phyloP scores from a whole-genome alignment of 2,329 filamentous ascomycete genomes.

The Pyrenophora tritici-repentis region DNA sequence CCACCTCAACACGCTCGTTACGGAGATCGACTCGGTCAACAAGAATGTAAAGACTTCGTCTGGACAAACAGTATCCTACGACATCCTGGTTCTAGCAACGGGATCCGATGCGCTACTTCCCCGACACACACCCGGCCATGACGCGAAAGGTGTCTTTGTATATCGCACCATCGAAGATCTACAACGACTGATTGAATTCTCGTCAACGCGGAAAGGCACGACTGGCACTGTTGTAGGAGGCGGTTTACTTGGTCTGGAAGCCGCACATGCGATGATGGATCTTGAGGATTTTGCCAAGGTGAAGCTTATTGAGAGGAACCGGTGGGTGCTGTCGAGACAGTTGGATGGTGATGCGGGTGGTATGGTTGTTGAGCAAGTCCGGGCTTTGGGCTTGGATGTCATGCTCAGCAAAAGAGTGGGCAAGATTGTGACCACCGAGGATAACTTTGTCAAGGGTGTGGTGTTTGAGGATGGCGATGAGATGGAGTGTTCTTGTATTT shows the following conservation, averaged over 20 bases:
- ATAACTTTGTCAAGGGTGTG: conserved; percentile 73
- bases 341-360: conserved; percentile 79
- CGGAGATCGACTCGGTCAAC: conserved; percentile 64
- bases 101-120: conserved; percentile 83
- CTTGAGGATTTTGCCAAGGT: conserved; percentile 74
- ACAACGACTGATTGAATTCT: conserved; percentile 74
- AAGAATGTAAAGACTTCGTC: conserved; percentile 73
- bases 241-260: conserved; percentile 82
- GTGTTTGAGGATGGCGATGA: conserved; percentile 79
- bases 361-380: conserved; percentile 82
- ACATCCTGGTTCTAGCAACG: conserved; percentile 81
- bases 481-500: conserved; percentile 79
- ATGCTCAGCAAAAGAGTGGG: conserved; percentile 76
- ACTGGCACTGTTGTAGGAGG: conserved; percentile 81
- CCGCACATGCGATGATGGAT: conserved; percentile 90
- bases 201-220: conserved; percentile 67
- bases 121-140: conserved; percentile 72
- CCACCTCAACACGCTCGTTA: conserved; percentile 75
- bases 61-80: conserved; percentile 73
- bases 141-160: conserved; percentile 84
- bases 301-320: conserved; percentile 78
- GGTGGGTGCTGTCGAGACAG: conserved; percentile 82
- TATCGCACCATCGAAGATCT: conserved; percentile 86
- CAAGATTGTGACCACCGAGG: conserved; percentile 69
- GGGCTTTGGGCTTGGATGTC: conserved; percentile 77